Conservation (phyloP, 169 alveolate species). For the Cryptosporidium sp. region DNA sequence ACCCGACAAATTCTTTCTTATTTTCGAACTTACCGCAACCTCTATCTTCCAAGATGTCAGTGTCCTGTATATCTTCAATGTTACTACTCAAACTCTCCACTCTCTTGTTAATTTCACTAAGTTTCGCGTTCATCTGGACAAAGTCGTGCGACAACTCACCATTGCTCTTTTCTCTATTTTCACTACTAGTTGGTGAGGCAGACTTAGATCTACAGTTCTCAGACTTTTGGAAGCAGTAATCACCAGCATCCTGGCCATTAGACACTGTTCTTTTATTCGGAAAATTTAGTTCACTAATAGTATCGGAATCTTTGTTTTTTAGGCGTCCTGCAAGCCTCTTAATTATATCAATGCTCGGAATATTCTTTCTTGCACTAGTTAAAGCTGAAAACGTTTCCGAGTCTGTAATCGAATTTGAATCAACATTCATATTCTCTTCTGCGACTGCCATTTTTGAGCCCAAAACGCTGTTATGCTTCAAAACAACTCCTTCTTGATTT, state of each 20-base stretch:
- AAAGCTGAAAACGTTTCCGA: constrained; percentile 62
- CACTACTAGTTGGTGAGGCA: constrained; percentile 25
- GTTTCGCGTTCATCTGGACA: constrained; percentile 36
- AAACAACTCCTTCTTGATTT: constrained; percentile 6
- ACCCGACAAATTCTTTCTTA: background rate
- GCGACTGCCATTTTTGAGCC: background rate
- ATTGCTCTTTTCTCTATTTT: background rate
- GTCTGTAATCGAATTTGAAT: constrained; percentile 40
- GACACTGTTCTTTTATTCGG: constrained; percentile 2
- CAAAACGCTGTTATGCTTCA: background rate
- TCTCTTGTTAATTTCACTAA: constrained; percentile 42
- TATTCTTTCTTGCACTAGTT: constrained; percentile 20
- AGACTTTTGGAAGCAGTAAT: background rate
- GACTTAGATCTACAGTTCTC: constrained; percentile 15
- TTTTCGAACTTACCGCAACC: background rate
- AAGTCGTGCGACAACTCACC: constrained; percentile 18
- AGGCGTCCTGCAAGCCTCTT: constrained; percentile 64
- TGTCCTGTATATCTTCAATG: constrained; percentile 53
- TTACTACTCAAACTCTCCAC: constrained; percentile 62
- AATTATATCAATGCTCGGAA: constrained; percentile 60
- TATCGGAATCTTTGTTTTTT: constrained; percentile 51
- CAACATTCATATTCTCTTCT: constrained; percentile 5
- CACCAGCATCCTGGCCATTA: background rate
- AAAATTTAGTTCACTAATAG: constrained; percentile 56
- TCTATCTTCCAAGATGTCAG: constrained; percentile 23